Percentiles rank a stretch among this genome's conserved stretches.
These are phyloP conservation scores for Penicillium glabrum DNA, from an alignment of 2,329 filamentous ascomycete species.

Conservation along the genomic window DNA sequence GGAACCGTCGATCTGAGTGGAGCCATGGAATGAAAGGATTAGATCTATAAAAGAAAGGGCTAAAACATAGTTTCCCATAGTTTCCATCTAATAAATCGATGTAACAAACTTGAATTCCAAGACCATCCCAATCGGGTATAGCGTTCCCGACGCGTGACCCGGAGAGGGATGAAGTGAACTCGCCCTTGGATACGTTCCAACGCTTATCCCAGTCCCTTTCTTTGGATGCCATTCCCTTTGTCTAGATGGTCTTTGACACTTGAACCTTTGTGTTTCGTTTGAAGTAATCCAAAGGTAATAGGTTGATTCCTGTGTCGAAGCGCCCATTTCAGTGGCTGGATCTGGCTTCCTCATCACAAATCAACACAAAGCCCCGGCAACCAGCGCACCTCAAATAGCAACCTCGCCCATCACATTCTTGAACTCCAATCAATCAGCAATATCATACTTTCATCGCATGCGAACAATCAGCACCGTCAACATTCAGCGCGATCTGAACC, in stretches of 20 bases:
- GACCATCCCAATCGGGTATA: conserved; percentile 28
- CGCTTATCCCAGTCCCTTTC: not conserved
- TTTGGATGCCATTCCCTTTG: conserved; percentile 14
- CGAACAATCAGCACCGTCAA: not conserved
- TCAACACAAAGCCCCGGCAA: not conserved
- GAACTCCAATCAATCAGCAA: not conserved
- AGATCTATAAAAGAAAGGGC: not conserved
- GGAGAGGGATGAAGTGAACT: conserved; percentile 26
- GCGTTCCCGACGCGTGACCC: conserved; percentile 41
- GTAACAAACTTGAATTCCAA: not conserved
- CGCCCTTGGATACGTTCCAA: conserved; percentile 1
- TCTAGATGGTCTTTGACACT: conserved; percentile 1
- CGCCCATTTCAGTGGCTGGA: conserved; percentile 3
- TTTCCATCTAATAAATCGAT: not conserved
- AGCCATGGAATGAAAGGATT: not conserved
- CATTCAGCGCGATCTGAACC: conserved; percentile 12
- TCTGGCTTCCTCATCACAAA: not conserved
- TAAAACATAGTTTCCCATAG: not conserved
- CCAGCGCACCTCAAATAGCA: conserved; percentile 6
- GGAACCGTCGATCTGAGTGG: not conserved
- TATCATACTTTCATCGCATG: conserved; percentile 13
- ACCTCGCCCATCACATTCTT: not conserved
- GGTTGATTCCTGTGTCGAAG: conserved; percentile 3
- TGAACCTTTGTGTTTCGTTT: not conserved
- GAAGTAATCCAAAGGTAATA: not conserved